Evolutionary conservation across 2,329 filamentous ascomycete species (phyloP).

Genomic region (Aspergillus awamori): DNA sequence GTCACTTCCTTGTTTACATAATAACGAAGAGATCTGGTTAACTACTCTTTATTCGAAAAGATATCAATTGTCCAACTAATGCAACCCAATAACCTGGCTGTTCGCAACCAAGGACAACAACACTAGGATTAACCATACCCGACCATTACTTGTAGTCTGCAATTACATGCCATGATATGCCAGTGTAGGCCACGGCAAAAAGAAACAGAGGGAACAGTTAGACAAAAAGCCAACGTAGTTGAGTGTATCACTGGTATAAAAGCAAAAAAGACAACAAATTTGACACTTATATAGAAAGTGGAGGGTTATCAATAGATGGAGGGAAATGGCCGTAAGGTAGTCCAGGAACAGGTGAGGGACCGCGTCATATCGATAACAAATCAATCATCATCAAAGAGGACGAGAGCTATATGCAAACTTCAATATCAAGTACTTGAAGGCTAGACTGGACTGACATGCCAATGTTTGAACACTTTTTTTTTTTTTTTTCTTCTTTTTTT

Average conservation of each 20-base stretch:
- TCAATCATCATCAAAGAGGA: neutral
- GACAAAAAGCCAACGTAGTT: neutral
- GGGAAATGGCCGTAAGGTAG: neutral
- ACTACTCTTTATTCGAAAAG: neutral
- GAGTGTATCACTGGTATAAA: conserved; percentile 3
- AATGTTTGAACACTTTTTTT: neutral
- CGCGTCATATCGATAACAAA: neutral
- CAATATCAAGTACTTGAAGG: neutral
- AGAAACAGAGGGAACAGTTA: neutral
- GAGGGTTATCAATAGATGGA: neutral
- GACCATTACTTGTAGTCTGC: neutral
- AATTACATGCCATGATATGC: neutral
- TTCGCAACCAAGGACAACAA: neutral
- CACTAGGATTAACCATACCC: neutral
- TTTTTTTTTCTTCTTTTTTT: too few relatives aligned
- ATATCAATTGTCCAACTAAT: neutral
- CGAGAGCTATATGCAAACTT: neutral
- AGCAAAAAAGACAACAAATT: neutral
- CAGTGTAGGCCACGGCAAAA: neutral
- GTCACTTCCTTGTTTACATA: neutral
- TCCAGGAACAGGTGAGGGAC: neutral
- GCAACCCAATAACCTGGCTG: neutral
- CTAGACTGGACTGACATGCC: neutral
- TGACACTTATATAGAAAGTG: neutral
- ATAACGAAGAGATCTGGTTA: neutral